Evolutionary conservation across 1,284 basidiomycete species (phyloP), one percentile per base, ranked within the genome.

Genomic region (Puccinia novopanici): DNA sequence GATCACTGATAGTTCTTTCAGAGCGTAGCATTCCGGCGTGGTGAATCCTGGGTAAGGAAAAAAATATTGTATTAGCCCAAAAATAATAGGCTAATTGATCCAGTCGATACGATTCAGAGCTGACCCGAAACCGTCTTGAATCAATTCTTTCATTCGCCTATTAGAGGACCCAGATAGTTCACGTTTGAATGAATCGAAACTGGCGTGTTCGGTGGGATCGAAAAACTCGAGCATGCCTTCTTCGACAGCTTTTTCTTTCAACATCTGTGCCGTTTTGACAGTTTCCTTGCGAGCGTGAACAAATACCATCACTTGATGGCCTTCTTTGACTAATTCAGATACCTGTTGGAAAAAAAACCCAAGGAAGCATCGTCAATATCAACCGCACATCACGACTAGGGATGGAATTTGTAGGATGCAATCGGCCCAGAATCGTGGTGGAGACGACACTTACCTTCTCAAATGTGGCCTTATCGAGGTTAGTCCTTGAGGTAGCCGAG

Each of bases 291-390:
- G 90, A 22, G 97, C 94, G 86, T 99, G 97, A 13, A 99, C 97
- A 84, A 99, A 99, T 0, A 99, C 94, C 96, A 99, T 99, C 81
- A 98, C 95, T 86, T 99, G 97, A 86, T 99, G 97, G 0, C 94
- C 95, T 84, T 91, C 90, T 71, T 87, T 89, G 19, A 97, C 92
- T 10, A 97, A 88, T 65, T 92, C 91, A 0, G 91, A 89, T 84
- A 97, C 93, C 84, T 97, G 96, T 89, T n/a, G 6, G 50, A 24
- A 61, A 45, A n/a, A 48, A 6, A 17, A 30, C n/a, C 0, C 22
- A 77, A 42, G 24, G 52, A 42, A n/a, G n/a, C n/a, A n/a, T n/a
- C n/a, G 15, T 70, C 30, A 52, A 34, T 42, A n/a, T 65, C 24
- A 30, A 55, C 42, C 10, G 8, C 15, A 54, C 55, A 59, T 30